phyloP scores from a whole-genome alignment of 176 grass and related monocot species.

The Ensete glaucum region DNA sequence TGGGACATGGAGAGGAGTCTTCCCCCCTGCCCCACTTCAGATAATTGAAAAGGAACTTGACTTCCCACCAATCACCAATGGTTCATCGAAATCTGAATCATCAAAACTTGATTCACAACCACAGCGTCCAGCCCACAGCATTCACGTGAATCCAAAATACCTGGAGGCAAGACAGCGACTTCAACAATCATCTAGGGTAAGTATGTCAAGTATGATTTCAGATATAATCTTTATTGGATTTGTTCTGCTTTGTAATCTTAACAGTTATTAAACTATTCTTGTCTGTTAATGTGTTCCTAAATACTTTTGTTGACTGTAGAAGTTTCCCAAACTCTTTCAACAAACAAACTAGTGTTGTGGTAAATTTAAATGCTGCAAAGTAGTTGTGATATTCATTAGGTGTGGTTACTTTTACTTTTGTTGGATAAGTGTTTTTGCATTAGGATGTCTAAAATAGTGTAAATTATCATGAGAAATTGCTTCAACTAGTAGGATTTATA shows the following conservation, averaged over 20 bases:
- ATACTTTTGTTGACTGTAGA: too few relatives aligned
- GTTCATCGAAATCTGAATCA: slow-evolving; percentile 40
- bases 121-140: slow-evolving; percentile 59
- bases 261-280: background rate
- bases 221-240: background rate
- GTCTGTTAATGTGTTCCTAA: too few relatives aligned
- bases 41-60: slow-evolving; percentile 83
- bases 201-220: background rate
- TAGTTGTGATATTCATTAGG: too few relatives aligned
- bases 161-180: slow-evolving; percentile 75
- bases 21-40: slow-evolving; percentile 59
- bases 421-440: too few relatives aligned
- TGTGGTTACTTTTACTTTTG: too few relatives aligned
- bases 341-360: too few relatives aligned
- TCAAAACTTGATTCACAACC: slow-evolving; percentile 53
- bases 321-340: too few relatives aligned
- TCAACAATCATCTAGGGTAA: slow-evolving; percentile 31
- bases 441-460: too few relatives aligned
- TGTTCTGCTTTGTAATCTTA: background rate
- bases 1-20: slow-evolving; percentile 98
- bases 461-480: too few relatives aligned
- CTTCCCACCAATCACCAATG: slow-evolving; percentile 58
- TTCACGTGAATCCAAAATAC: slow-evolving; percentile 99
- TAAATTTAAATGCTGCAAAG: too few relatives aligned
- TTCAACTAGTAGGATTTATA: too few relatives aligned